These are phyloP conservation scores for Dacryopinax spathularia DNA, from an alignment of 768 basidiomycete species.

Conservation along the genomic window DNA sequence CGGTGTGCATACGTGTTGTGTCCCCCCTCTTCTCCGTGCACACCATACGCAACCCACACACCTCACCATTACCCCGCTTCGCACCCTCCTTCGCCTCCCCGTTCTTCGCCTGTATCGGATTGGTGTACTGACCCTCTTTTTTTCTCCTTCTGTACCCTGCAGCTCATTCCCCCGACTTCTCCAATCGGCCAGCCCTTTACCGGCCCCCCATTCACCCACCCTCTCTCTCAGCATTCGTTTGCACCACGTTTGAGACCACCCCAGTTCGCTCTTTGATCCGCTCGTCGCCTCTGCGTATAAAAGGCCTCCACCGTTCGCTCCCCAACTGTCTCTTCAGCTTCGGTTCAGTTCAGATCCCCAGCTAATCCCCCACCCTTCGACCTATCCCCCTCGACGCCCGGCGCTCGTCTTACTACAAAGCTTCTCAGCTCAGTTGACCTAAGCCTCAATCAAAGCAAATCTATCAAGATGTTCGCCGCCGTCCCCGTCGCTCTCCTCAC, in stretches of 20 bases:
- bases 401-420: slow-evolving; percentile 15
- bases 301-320: neutral
- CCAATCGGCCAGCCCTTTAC: neutral
- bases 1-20: no score
- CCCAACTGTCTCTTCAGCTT: slow-evolving; percentile 2
- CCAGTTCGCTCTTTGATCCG: neutral
- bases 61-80: slow-evolving; percentile 1
- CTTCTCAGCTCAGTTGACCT: slow-evolving; percentile 1
- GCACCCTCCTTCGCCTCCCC: neutral
- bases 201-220: neutral
- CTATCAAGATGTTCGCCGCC: slow-evolving; percentile 12
- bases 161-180: neutral
- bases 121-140: slow-evolving; percentile 1
- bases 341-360: neutral
- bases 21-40: neutral
- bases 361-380: neutral
- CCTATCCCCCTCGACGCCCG: neutral
- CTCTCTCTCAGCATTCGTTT: slow-evolving; percentile 1
- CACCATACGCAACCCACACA: neutral
- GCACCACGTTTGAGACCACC: neutral
- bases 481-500: slow-evolving; percentile 12
- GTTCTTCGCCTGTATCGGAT: no score
- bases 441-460: neutral
- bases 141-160: no score
- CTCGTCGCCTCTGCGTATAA: neutral